Conservation (phyloP, 306 rosid species). For the Mimosa pudica region DNA sequence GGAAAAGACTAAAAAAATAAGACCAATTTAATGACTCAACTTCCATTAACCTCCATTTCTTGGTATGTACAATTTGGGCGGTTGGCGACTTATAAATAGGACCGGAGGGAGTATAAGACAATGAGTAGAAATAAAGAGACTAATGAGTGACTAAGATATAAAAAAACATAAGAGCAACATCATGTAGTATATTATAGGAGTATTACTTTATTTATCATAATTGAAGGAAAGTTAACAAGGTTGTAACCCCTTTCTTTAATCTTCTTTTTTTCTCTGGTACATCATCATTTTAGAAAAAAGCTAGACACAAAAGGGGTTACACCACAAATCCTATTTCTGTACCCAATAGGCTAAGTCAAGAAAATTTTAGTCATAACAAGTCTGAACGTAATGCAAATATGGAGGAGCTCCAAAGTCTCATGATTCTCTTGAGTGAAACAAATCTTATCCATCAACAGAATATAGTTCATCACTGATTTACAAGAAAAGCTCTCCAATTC, state of each 20-base stretch:
- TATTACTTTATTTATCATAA: neutral
- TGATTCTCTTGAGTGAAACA: slow-evolving; percentile 39
- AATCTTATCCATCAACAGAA: slow-evolving; percentile 29
- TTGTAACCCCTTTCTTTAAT: neutral
- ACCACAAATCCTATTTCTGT: neutral
- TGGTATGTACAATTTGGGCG: too few species aligned
- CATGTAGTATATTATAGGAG: neutral
- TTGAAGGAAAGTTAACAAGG: neutral
- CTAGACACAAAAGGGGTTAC: neutral
- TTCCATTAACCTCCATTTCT: too few species aligned
- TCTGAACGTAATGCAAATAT: slow-evolving; percentile 34
- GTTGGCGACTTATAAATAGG: too few species aligned
- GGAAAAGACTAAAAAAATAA: too few species aligned
- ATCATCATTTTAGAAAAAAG: neutral
- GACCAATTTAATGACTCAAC: too few species aligned
- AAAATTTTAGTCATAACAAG: neutral
- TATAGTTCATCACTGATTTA: slow-evolving; percentile 24
- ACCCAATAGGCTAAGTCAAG: neutral
- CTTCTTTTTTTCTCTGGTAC: neutral
- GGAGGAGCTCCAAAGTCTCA: slow-evolving; percentile 25
- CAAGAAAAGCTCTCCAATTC: slow-evolving; percentile 31
- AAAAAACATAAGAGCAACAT: neutral
- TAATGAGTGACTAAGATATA: neutral
- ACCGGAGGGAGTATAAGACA: too few species aligned
- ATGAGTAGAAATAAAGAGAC: neutral